Evolutionary conservation across 2,329 filamentous ascomycete genomes (phyloP), one percentile per base, ranked within the genome.

Genomic region (Ophiostoma sp.): DNA sequence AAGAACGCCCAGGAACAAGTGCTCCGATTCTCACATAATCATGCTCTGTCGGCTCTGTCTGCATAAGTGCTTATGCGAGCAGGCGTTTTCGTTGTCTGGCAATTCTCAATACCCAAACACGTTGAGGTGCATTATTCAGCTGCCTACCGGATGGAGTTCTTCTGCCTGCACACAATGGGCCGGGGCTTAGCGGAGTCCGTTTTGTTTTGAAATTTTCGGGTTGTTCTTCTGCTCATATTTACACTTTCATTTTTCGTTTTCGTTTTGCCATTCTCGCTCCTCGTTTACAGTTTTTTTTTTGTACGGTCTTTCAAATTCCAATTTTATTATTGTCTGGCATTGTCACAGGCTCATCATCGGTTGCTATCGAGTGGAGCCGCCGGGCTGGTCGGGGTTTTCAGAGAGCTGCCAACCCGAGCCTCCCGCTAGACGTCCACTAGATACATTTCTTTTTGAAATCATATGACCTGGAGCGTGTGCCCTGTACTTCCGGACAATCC

Each of bases 61-160:
- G 52, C n/a, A 57, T 57, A 57, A 57, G n/a, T 57, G 52, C 52
- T 57, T 57, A 57, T 27, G 52, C 11, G 52, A 57, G 52, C 52
- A 8, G 44, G 52, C 52, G 52, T 57, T 7, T 57, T 23, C 17
- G 15, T 13, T 20, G 44, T 4, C 44, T 48, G 15, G 36, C 36
- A 39, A 11, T 39, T 4, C 11, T 44, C 41, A 48, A n/a, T 5
- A 48, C 20, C 17, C 17, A 48, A 17, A 20, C 44, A 17, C 6
- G 13, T 10, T 6, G 2, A 57, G n/a, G 52, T 13, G 52, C 23
- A 27, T 57, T 57, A 57, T 57, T 57, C 52, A 57, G 52, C 52
- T 27, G 52, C 23, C 52, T 57, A 27, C 10, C 4, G 52, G 52
- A 23, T 13, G 10, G 11, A 0, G 7, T 20, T 48, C 44, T n/a